Conservation (phyloP, 202 grass and related monocot species). For the Schoenoplectus triqueter region DNA sequence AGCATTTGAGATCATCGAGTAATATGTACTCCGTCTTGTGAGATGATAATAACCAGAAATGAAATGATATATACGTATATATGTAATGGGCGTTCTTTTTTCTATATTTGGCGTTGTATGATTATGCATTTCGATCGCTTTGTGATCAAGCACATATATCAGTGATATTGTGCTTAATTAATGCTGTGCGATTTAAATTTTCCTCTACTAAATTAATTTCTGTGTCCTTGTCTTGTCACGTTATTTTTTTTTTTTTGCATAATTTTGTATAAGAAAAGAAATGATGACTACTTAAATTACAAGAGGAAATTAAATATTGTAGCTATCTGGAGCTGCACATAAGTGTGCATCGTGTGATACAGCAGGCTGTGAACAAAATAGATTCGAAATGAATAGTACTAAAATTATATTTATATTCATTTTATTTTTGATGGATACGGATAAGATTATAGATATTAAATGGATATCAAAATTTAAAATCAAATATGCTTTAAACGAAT, state of each 20-base stretch:
- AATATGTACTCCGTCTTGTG: not conserved
- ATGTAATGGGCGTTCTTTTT: conserved; percentile 1
- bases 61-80: not conserved
- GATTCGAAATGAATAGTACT: no score
- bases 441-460: no score
- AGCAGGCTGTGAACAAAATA: no score
- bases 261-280: not conserved
- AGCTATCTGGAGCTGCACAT: no score
- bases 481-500: no score
- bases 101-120: conserved; percentile 12
- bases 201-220: not conserved
- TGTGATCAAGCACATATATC: conserved; percentile 28
- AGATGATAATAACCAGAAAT: not conserved
- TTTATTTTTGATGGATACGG: no score
- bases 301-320: not conserved
- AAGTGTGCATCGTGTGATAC: no score
- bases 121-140: conserved; percentile 26
- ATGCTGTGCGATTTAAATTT: not conserved
- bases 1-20: conserved; percentile 52
- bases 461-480: no score
- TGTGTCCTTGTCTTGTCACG: not conserved
- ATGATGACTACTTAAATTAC: not conserved
- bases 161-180: not conserved
- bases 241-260: not conserved
- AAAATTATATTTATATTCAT: no score